Conservation (phyloP, 208 protist genomes). For the Trypanosomatidae sp. region DNA sequence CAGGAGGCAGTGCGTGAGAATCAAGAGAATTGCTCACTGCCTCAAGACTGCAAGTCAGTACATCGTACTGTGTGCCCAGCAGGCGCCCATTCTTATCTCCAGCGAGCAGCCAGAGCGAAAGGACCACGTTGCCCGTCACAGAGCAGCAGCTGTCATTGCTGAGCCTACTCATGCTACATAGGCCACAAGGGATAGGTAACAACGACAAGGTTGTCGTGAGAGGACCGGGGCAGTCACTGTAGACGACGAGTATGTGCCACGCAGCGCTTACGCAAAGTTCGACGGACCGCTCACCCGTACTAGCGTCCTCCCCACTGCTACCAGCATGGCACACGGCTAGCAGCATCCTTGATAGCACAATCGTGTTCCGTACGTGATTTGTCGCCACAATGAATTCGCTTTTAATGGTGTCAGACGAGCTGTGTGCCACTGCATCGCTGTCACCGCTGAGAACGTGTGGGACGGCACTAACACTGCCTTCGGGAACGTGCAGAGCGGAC, state of each 20-base stretch:
- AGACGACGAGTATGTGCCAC: constrained; percentile 12
- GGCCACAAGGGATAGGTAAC: background rate
- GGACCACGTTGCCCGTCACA: background rate
- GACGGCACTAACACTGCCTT: background rate
- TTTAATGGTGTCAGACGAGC: background rate
- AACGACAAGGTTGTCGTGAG: constrained; percentile 17
- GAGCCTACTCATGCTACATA: background rate
- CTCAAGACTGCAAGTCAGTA: background rate
- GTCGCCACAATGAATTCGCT: constrained; percentile 20
- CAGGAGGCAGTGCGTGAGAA: background rate
- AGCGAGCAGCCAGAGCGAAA: constrained; percentile 18
- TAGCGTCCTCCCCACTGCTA: background rate
- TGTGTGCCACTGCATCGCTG: background rate
- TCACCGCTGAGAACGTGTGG: background rate
- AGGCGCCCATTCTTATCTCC: constrained; percentile 22
- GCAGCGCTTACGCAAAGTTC: background rate
- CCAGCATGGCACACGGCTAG: background rate
- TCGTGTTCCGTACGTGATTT: constrained; percentile 13
- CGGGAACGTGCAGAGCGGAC: background rate
- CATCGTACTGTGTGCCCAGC: background rate
- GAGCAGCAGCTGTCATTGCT: background rate
- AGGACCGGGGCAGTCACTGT: constrained; percentile 15
- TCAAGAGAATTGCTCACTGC: background rate
- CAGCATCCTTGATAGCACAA: constrained; percentile 18
- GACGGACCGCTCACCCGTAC: too few relatives aligned